Conservation (phyloP, 2,329 filamentous ascomycete species). For the Colletotrichum echinochloae region DNA sequence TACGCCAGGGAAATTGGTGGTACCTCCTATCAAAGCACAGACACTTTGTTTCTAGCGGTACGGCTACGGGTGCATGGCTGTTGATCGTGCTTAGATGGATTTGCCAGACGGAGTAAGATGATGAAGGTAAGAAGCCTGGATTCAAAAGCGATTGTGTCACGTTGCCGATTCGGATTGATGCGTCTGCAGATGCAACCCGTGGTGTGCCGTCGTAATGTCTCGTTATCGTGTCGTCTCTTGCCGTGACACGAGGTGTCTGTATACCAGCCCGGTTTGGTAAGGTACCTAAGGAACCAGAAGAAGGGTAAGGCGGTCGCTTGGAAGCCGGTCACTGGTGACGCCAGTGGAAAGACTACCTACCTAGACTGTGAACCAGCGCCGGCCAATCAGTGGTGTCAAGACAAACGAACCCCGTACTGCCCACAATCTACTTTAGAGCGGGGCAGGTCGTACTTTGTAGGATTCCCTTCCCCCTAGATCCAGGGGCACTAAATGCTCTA, state of each 20-base stretch:
- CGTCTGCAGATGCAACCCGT: background rate
- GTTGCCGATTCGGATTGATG: constrained; percentile 13
- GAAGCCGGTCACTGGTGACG: constrained; percentile 33
- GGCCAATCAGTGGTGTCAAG: constrained; percentile 28
- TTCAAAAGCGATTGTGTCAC: constrained; percentile 13
- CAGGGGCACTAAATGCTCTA: background rate
- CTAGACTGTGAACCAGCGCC: background rate
- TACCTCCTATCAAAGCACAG: constrained; percentile 40
- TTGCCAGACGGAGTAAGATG: constrained; percentile 9
- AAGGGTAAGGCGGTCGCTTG: constrained; percentile 20
- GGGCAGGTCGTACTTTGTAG: background rate
- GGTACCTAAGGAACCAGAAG: constrained; percentile 29
- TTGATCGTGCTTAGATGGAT: constrained; percentile 21
- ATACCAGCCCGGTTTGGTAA: constrained; percentile 24
- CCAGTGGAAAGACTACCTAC: constrained; percentile 17
- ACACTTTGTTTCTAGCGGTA: constrained; percentile 17
- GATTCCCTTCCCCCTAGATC: constrained; percentile 6
- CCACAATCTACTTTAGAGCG: constrained; percentile 26
- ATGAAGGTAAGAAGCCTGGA: constrained; percentile 8
- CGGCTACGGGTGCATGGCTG: constrained; percentile 16
- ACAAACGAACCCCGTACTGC: constrained; percentile 35
- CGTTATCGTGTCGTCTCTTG: constrained; percentile 19
- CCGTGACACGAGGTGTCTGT: constrained; percentile 27
- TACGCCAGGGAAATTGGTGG: constrained; percentile 39
- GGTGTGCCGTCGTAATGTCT: constrained; percentile 24